These are phyloP conservation scores for Giardia duodenalis DNA, from an alignment of 208 protist species.

Conservation along the genomic window DNA sequence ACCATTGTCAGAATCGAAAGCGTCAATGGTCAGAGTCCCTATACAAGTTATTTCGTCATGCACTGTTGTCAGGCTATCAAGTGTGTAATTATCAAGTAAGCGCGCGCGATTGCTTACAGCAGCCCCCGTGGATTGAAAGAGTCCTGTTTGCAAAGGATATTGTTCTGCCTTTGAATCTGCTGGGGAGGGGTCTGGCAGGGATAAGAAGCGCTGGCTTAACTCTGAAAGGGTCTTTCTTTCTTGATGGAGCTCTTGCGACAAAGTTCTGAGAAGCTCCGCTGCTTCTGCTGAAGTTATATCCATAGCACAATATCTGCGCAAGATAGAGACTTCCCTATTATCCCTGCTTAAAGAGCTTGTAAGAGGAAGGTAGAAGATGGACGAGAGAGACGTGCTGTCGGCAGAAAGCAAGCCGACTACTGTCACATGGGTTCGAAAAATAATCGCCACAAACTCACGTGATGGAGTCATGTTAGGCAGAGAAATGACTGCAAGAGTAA, in stretches of 20 bases:
- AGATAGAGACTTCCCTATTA: not conserved
- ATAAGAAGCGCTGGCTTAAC: not conserved
- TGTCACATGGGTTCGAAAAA: not conserved
- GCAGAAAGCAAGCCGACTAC: not conserved
- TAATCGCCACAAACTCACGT: not conserved
- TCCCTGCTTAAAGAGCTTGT: not conserved
- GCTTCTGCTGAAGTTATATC: not conserved
- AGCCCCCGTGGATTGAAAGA: no score
- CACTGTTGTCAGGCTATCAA: not conserved
- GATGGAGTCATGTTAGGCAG: not conserved
- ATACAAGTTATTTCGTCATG: not conserved
- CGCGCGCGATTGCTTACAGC: no score
- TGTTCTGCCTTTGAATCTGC: not conserved
- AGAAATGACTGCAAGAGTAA: not conserved
- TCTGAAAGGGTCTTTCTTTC: not conserved
- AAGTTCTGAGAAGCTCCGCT: not conserved
- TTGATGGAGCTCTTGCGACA: not conserved
- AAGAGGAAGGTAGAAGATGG: not conserved
- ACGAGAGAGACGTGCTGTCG: not conserved
- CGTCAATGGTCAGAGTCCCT: not conserved
- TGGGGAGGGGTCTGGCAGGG: not conserved
- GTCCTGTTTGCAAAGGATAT: not conserved
- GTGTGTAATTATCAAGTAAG: no score
- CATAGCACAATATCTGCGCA: not conserved
- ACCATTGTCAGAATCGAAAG: not conserved